Percentiles rank a stretch among this genome's conserved stretches.
These are phyloP conservation scores for Yamadazyma nakazawae DNA, from an alignment of 805 yeast genomes.

Conservation along the genomic window DNA sequence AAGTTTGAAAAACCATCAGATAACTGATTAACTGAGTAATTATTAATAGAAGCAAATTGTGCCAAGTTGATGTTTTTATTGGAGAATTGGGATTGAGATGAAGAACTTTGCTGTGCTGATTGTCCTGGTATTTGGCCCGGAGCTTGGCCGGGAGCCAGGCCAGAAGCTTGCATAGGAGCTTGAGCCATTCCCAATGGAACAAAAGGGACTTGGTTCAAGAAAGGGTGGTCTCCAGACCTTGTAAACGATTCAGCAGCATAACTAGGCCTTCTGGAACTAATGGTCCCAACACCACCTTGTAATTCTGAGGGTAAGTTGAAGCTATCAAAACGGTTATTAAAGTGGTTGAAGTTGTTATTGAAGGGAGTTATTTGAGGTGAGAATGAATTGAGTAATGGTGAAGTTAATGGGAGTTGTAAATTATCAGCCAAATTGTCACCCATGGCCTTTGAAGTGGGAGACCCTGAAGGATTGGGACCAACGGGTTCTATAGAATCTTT, in stretches of 20 bases:
- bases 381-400: conserved; percentile 13
- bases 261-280: conserved; percentile 68
- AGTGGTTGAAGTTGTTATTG: background rate
- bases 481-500: background rate
- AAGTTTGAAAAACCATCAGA: conserved; percentile 29
- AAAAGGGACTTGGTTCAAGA: background rate
- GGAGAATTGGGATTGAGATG: background rate
- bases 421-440: background rate
- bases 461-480: background rate
- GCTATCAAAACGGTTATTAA: conserved; percentile 19
- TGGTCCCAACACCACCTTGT: conserved; percentile 62
- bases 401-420: conserved; percentile 8
- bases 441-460: conserved; percentile 1
- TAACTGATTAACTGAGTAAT: conserved; percentile 22
- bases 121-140: background rate
- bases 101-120: background rate
- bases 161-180: background rate
- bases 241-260: conserved; percentile 67
- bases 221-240: conserved; percentile 19
- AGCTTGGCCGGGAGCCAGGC: background rate
- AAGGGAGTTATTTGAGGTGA: conserved; percentile 10
- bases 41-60: conserved; percentile 16
- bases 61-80: conserved; percentile 8
- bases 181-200: background rate
- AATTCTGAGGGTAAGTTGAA: conserved; percentile 55